Conservation (phyloP, 2,329 filamentous ascomycete genomes). For the Botrytis paeoniae region DNA sequence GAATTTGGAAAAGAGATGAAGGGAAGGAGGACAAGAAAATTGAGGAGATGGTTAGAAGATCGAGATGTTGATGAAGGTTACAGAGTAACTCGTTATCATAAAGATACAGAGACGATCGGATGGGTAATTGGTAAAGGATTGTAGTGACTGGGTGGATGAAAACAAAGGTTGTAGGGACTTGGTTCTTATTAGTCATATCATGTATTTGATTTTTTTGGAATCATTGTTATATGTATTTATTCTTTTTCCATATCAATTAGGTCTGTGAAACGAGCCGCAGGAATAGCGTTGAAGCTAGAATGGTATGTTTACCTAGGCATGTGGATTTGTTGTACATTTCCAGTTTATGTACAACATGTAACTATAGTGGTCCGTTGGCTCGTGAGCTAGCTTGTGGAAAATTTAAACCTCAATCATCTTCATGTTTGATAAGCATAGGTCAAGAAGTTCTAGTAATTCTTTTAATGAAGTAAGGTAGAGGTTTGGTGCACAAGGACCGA, state of each 20-base stretch:
- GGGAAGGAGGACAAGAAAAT: background rate
- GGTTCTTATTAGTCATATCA: too few relatives aligned
- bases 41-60: constrained; percentile 14
- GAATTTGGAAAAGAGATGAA: background rate
- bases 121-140: background rate
- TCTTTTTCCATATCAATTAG: background rate
- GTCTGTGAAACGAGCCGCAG: too few relatives aligned
- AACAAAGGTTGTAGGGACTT: background rate
- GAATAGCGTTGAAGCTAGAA: too few relatives aligned
- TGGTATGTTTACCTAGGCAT: background rate
- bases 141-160: too few relatives aligned
- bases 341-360: background rate
- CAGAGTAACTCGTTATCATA: background rate
- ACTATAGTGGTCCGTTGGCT: too few relatives aligned
- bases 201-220: too few relatives aligned
- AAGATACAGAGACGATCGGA: background rate
- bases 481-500: background rate
- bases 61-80: background rate
- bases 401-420: background rate
- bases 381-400: too few relatives aligned
- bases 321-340: background rate
- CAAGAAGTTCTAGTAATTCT: background rate
- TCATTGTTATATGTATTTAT: background rate
- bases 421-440: background rate
- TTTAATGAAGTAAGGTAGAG: too few relatives aligned